phyloP scores from a whole-genome alignment of 208 protist genomes.

The Histomonas meleagridis region DNA sequence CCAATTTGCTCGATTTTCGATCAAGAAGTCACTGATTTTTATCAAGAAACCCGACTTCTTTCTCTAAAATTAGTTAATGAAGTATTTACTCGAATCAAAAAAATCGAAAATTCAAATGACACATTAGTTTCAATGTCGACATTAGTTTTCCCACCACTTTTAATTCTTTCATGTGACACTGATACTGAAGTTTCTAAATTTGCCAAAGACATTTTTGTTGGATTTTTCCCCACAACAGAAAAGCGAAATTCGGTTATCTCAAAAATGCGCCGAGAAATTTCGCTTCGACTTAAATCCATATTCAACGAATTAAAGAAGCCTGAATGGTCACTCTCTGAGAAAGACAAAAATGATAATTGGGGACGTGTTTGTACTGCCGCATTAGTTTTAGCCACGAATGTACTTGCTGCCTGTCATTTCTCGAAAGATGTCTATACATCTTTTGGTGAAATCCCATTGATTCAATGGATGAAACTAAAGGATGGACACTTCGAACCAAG shows the following conservation, averaged over 20 bases:
- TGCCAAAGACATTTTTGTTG: neutral
- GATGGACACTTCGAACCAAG: neutral
- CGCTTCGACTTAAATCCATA: neutral
- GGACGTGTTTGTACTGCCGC: neutral
- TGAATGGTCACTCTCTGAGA: neutral
- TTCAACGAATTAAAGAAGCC: neutral
- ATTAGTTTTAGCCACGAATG: neutral
- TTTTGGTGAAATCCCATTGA: neutral
- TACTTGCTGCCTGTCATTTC: neutral
- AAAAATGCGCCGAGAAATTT: slow-evolving; percentile 7
- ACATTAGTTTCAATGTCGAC: neutral
- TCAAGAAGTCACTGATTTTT: neutral
- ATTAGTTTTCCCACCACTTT: neutral
- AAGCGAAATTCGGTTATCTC: slow-evolving; percentile 1
- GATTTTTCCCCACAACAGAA: neutral
- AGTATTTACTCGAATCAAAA: neutral
- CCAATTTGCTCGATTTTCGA: neutral
- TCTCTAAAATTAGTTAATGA: neutral
- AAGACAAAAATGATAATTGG: neutral
- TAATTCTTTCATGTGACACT: neutral
- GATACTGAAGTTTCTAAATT: neutral
- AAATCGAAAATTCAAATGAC: neutral
- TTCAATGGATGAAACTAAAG: neutral
- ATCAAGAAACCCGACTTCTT: neutral
- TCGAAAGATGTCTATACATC: neutral